A percentile compares a stretch with the other conserved stretches of the same genome.
phyloP scores from a whole-genome alignment of 805 yeast genomes.

The Ogataea degrootiae region DNA sequence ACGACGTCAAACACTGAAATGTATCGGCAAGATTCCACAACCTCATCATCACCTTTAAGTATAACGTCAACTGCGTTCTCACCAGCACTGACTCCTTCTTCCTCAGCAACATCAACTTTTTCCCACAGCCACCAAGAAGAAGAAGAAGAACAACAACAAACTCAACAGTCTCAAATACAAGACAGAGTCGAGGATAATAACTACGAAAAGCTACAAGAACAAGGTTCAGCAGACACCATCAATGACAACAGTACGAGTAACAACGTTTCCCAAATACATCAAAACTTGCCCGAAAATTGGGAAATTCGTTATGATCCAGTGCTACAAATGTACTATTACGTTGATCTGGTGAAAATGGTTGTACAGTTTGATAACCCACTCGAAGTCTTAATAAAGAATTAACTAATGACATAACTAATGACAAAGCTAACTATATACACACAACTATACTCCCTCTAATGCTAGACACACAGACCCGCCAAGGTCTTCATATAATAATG shows the following conservation, averaged over 20 bases:
- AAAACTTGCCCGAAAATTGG: conserved; percentile 28
- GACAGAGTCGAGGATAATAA: too few species aligned
- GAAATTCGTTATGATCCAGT: conserved; percentile 33
- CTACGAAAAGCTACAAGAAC: neutral
- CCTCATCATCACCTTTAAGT: too few species aligned
- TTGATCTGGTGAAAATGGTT: conserved; percentile 30
- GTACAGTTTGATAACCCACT: conserved; percentile 42
- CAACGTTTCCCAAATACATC: neutral
- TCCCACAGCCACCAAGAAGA: neutral
- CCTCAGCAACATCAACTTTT: neutral
- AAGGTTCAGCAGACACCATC: neutral
- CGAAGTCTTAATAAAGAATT: conserved; percentile 30
- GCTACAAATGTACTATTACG: conserved; percentile 37
- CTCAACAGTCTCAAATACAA: too few species aligned
- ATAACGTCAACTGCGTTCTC: too few species aligned
- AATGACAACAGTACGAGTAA: neutral
- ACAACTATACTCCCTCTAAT: too few species aligned
- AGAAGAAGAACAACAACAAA: neutral
- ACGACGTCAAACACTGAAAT: too few species aligned
- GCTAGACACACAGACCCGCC: too few species aligned
- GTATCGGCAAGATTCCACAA: too few species aligned
- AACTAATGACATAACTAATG: neutral
- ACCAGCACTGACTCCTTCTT: neutral
- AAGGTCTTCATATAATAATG: too few species aligned
- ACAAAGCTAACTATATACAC: too few species aligned